A percentile compares a stretch with the other conserved stretches of the same genome.
phyloP scores from a whole-genome alignment of 2,329 filamentous ascomycete genomes.

The Colletotrichum sp. region DNA sequence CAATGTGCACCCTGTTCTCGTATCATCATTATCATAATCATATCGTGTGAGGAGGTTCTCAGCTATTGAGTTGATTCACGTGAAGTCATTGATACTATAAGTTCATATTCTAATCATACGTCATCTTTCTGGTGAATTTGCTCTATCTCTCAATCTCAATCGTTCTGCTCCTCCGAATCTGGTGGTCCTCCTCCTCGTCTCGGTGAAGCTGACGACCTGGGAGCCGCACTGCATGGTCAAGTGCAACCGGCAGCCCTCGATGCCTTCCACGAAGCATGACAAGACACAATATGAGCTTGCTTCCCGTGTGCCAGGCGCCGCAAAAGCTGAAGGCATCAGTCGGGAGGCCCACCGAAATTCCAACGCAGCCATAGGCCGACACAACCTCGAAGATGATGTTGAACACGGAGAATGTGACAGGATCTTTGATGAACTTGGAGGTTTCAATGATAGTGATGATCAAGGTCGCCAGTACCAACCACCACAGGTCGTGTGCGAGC shows the following conservation, averaged over 20 bases:
- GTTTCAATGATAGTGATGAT: constrained; percentile 66
- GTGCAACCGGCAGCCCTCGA: constrained; percentile 59
- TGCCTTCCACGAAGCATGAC: constrained; percentile 64
- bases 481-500: constrained; percentile 72
- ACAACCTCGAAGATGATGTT: constrained; percentile 65
- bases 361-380: constrained; percentile 65
- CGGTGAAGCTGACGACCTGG: constrained; percentile 36
- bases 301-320: constrained; percentile 57
- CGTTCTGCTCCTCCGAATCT: not conserved
- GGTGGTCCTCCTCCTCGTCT: constrained; percentile 32
- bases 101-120: not conserved
- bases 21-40: no score
- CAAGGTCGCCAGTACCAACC: constrained; percentile 64
- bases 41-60: no score
- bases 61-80: not conserved
- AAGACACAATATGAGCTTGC: constrained; percentile 63
- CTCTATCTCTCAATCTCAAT: not conserved
- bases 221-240: constrained; percentile 57
- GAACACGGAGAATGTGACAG: constrained; percentile 60
- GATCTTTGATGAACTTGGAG: constrained; percentile 54
- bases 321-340: constrained; percentile 58
- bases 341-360: constrained; percentile 63
- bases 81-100: not conserved
- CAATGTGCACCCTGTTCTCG: fast-evolving
- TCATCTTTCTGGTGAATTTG: fast-evolving